phyloP scores from a whole-genome alignment of 176 grass and related monocot species.

The Saccharum spontaneum region DNA sequence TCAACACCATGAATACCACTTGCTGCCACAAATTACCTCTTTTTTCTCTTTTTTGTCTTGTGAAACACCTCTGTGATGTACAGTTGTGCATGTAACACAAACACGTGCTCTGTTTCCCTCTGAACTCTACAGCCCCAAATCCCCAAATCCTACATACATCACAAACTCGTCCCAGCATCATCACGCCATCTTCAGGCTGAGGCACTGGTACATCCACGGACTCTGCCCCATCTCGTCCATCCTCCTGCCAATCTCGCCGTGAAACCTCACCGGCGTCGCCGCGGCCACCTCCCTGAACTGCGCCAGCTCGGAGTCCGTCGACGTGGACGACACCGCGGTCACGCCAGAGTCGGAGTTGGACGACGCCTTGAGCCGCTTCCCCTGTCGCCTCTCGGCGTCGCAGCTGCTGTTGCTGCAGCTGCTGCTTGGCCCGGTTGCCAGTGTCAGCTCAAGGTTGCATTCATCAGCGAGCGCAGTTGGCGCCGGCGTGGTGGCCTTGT shows the following conservation, averaged over 20 bases:
- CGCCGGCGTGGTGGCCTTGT: background rate
- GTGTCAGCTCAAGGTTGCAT: conserved; percentile 57
- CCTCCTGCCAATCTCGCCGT: background rate
- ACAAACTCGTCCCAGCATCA: background rate
- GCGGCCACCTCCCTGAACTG: conserved; percentile 11
- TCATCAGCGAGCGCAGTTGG: background rate
- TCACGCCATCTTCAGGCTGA: conserved; percentile 34
- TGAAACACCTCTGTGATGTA: conserved; percentile 34
- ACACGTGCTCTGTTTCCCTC: background rate
- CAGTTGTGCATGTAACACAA: conserved; percentile 11
- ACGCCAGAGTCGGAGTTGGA: conserved; percentile 34
- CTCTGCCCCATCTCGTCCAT: background rate
- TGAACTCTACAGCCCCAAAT: conserved; percentile 17
- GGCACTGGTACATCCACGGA: conserved; percentile 36
- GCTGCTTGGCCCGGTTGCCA: conserved; percentile 50
- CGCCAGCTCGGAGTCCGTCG: conserved; percentile 38
- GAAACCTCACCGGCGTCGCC: conserved; percentile 3
- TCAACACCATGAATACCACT: background rate
- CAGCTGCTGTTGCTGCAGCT: background rate
- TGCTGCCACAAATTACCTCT: background rate
- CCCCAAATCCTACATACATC: background rate
- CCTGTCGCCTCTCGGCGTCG: background rate
- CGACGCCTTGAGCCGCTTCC: conserved; percentile 35
- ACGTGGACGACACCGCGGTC: conserved; percentile 47
- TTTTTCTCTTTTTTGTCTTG: background rate